Evolutionary conservation across 1,139 yeast genomes (phyloP).

Genomic region (Saccharomyces hybrid): DNA sequence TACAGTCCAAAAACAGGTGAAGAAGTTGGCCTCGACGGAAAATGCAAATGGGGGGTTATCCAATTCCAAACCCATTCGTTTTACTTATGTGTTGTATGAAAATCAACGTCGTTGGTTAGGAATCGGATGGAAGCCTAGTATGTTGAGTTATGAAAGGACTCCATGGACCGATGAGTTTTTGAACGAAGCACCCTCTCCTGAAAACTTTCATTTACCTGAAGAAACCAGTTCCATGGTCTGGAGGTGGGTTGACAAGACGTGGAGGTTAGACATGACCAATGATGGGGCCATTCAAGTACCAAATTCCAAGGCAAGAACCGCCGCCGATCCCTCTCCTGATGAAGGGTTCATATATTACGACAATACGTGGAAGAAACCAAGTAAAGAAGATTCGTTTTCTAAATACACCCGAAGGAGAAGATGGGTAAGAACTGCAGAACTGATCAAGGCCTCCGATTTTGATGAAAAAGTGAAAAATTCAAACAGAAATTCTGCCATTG

Average conservation of each 20-base stretch:
- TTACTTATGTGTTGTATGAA: slow-evolving; percentile 90
- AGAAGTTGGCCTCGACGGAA: slow-evolving; percentile 17
- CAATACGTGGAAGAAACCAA: slow-evolving; percentile 89
- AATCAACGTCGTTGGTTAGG: slow-evolving; percentile 97
- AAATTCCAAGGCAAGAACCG: slow-evolving; percentile 58
- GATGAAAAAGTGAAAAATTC: not conserved
- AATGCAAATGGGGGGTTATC: slow-evolving; percentile 7
- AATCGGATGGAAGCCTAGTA: slow-evolving; percentile 92
- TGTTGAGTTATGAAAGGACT: slow-evolving; percentile 85
- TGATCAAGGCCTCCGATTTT: slow-evolving; percentile 37
- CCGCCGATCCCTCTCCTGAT: slow-evolving; percentile 70
- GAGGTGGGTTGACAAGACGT: slow-evolving; percentile 92
- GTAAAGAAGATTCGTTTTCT: slow-evolving; percentile 80
- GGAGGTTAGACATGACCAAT: slow-evolving; percentile 85
- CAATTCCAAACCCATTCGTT: slow-evolving; percentile 53
- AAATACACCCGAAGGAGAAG: slow-evolving; percentile 91
- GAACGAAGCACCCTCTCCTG: slow-evolving; percentile 78
- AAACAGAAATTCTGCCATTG: not conserved
- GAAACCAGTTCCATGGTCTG: slow-evolving; percentile 66
- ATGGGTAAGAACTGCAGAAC: slow-evolving; percentile 93
- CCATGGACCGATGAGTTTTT: slow-evolving; percentile 97
- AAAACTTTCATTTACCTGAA: slow-evolving; percentile 70
- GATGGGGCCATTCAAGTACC: slow-evolving; percentile 78
- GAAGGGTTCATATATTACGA: slow-evolving; percentile 88
- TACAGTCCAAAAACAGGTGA: slow-evolving; percentile 30